These are phyloP conservation scores for Elaphomyces granulatus DNA, from an alignment of 495 filamentous ascomycete genomes.

Conservation along the genomic window DNA sequence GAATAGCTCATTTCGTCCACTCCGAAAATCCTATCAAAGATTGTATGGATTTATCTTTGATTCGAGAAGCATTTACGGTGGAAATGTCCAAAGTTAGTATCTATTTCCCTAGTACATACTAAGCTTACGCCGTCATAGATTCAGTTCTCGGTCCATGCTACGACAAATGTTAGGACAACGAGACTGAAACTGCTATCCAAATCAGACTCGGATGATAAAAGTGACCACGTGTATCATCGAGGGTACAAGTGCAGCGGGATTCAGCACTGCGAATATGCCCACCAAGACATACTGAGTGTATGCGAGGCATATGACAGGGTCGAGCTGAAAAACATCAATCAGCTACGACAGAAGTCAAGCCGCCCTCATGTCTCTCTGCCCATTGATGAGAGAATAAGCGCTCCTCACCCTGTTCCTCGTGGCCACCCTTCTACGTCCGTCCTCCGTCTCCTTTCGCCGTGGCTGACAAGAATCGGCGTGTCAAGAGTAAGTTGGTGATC, in stretches of 20 bases:
- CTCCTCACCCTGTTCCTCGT: no score
- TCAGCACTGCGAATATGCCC: background rate
- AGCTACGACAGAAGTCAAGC: background rate
- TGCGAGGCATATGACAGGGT: background rate
- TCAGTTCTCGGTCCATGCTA: background rate
- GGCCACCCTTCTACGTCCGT: no score
- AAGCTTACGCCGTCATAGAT: background rate
- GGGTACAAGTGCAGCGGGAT: background rate
- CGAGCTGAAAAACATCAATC: background rate
- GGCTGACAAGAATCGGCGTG: no score
- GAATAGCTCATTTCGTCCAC: background rate
- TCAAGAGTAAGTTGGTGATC: no score
- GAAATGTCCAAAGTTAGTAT: background rate
- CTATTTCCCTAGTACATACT: background rate
- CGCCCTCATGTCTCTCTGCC: background rate
- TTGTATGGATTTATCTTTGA: background rate
- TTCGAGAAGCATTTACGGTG: background rate
- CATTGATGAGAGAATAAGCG: background rate
- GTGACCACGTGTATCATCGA: background rate
- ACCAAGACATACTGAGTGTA: background rate
- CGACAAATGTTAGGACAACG: background rate
- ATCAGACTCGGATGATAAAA: background rate
- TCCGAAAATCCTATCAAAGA: background rate
- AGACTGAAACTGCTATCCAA: background rate
- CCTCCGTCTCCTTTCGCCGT: no score